Conservation (phyloP, 2,329 filamentous ascomycete species). For the Colletotrichum cordylinicola region DNA sequence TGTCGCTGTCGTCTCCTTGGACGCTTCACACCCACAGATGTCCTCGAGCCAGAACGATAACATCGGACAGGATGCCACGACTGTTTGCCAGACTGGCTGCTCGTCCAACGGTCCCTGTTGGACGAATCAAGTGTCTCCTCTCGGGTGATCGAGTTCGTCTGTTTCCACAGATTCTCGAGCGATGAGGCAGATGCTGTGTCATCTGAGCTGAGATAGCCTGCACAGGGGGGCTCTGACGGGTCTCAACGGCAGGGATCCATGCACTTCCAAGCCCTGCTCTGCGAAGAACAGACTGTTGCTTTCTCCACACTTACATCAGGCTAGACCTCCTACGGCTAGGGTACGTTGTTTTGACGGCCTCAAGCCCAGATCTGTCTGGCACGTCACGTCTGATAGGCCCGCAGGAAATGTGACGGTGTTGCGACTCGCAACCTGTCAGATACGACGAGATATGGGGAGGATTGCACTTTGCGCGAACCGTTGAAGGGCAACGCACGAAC, state of each 20-base stretch:
- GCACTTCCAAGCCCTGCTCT: background rate
- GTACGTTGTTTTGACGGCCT: background rate
- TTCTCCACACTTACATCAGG: constrained; percentile 14
- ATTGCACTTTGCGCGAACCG: constrained; percentile 7
- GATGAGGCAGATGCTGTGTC: constrained; percentile 19
- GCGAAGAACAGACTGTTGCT: constrained; percentile 3
- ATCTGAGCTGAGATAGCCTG: constrained; percentile 15
- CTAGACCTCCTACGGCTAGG: constrained; percentile 7
- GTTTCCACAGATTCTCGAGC: constrained; percentile 17
- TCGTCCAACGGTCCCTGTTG: background rate
- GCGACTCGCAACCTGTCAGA: constrained; percentile 1
- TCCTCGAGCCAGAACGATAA: background rate
- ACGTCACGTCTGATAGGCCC: background rate
- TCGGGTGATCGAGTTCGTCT: constrained; percentile 14
- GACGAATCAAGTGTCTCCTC: constrained; percentile 3
- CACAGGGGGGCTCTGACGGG: background rate
- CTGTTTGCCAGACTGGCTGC: background rate
- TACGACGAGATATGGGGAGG: background rate
- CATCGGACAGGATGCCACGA: background rate
- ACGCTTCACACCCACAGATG: background rate
- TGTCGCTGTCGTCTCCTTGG: background rate
- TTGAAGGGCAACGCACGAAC: background rate
- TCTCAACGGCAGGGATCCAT: background rate
- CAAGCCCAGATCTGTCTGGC: background rate
- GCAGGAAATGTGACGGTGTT: background rate